Conservation (phyloP, 2,329 filamentous ascomycete species). For the Neofusicoccum ribis region DNA sequence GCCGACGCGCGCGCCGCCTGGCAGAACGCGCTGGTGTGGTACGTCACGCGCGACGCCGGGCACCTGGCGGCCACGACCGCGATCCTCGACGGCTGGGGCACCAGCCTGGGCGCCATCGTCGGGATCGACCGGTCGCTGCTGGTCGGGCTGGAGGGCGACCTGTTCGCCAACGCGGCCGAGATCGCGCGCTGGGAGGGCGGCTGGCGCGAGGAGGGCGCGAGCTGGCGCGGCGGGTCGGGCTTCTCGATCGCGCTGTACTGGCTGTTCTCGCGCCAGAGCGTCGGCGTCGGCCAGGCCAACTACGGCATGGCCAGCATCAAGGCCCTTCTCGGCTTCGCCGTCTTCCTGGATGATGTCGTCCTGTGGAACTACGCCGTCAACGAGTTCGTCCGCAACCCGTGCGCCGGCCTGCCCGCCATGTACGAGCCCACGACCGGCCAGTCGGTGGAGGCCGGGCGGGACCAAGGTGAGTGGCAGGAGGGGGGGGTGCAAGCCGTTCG, state of each 20-base stretch:
- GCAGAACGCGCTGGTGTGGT: slow-evolving; percentile 47
- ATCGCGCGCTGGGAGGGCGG: slow-evolving; percentile 48
- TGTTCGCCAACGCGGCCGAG: slow-evolving; percentile 47
- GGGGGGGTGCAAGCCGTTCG: no score
- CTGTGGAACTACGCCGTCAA: slow-evolving; percentile 46
- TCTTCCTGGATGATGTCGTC: slow-evolving; percentile 44
- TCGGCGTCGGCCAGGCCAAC: slow-evolving; percentile 45
- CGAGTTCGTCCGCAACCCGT: slow-evolving; percentile 39
- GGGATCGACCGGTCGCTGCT: slow-evolving; percentile 40
- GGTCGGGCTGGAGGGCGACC: slow-evolving; percentile 41
- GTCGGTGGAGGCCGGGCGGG: slow-evolving; percentile 39
- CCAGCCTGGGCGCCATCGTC: slow-evolving; percentile 35
- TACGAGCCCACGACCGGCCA: slow-evolving; percentile 39
- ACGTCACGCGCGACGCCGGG: slow-evolving; percentile 40
- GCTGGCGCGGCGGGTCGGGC: slow-evolving; percentile 37
- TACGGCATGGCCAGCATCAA: slow-evolving; percentile 46
- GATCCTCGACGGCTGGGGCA: slow-evolving; percentile 43
- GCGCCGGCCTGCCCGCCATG: slow-evolving; percentile 34
- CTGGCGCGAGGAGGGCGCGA: slow-evolving; percentile 40
- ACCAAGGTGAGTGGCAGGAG: slow-evolving; percentile 29
- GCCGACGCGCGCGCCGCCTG: slow-evolving; percentile 41
- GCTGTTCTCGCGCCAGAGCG: slow-evolving; percentile 42
- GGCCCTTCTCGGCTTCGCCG: slow-evolving; percentile 41
- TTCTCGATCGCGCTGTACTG: slow-evolving; percentile 46
- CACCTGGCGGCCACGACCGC: slow-evolving; percentile 38